Evolutionary conservation across 2,329 filamentous ascomycete genomes (phyloP).

Genomic region (Aureobasidium namibiae): DNA sequence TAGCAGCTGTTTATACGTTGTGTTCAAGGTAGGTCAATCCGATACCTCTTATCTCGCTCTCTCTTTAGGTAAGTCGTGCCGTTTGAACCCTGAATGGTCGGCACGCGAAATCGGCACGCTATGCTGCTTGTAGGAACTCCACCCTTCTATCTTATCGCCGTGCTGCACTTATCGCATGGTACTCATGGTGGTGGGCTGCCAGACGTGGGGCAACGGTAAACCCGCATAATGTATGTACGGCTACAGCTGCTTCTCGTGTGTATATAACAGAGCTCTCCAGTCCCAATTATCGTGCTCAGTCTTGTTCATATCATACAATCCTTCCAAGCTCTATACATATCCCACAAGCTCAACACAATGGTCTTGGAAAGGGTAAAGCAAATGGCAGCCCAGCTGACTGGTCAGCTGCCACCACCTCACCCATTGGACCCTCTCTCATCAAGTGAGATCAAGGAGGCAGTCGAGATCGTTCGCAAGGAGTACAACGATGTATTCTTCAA

Average conservation of each 20-base stretch:
- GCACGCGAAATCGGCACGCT: background rate
- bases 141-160: background rate
- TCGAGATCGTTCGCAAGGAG: conserved; percentile 59
- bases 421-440: conserved; percentile 71
- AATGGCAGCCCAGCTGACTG: conserved; percentile 53
- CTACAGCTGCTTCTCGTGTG: background rate
- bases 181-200: background rate
- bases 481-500: conserved; percentile 74
- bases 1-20: background rate
- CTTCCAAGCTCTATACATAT: background rate
- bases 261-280: background rate
- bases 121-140: background rate
- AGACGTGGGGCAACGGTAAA: background rate
- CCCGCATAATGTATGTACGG: background rate
- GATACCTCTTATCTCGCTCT: background rate
- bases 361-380: conserved; percentile 57
- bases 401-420: conserved; percentile 48
- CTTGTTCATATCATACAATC: background rate
- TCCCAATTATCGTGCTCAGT: background rate
- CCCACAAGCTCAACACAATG: conserved; percentile 34
- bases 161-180: background rate
- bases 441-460: conserved; percentile 64
- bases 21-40: background rate
- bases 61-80: conserved; percentile 12
- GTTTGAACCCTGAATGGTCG: background rate